Percentiles rank a stretch among this genome's conserved stretches.
phyloP scores from a whole-genome alignment of 495 filamentous ascomycete species.

The Hypoxylon subgilvum region DNA sequence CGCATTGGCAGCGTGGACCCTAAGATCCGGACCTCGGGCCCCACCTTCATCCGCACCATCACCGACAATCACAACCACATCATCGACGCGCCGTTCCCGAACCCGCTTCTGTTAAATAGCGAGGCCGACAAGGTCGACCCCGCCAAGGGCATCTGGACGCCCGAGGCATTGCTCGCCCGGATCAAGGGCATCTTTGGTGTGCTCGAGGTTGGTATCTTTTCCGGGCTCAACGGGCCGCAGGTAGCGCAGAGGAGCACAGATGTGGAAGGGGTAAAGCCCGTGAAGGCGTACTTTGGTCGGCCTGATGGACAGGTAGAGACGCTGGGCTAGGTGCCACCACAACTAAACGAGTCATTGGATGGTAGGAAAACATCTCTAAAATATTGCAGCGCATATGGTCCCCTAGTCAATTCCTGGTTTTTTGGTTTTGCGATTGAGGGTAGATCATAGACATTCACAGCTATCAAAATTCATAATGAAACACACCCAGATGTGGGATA shows the following conservation, averaged over 20 bases:
- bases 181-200: constrained; percentile 88
- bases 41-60: constrained; percentile 75
- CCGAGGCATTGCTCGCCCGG: constrained; percentile 68
- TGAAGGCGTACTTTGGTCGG: constrained; percentile 95
- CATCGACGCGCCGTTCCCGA: constrained; percentile 84
- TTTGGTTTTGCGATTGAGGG: neutral
- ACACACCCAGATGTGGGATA: too few species aligned
- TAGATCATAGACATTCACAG: neutral
- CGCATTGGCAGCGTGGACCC: constrained; percentile 74
- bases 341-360: neutral
- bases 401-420: too few species aligned
- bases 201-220: constrained; percentile 90
- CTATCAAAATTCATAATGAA: constrained; percentile 2
- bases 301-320: constrained; percentile 71
- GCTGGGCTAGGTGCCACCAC: constrained; percentile 16
- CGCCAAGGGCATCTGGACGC: constrained; percentile 71
- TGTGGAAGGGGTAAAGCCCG: constrained; percentile 83
- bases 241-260: constrained; percentile 61
- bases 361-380: too few species aligned
- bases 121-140: constrained; percentile 66
- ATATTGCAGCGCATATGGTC: too few species aligned
- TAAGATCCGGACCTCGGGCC: constrained; percentile 67
- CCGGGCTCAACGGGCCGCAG: constrained; percentile 73
- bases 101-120: constrained; percentile 65
- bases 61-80: constrained; percentile 96